Percentiles rank a stretch among this genome's conserved stretches.
These are phyloP conservation scores for Aschersonia sp. DNA, from an alignment of 2,329 filamentous ascomycete species.

Conservation along the genomic window DNA sequence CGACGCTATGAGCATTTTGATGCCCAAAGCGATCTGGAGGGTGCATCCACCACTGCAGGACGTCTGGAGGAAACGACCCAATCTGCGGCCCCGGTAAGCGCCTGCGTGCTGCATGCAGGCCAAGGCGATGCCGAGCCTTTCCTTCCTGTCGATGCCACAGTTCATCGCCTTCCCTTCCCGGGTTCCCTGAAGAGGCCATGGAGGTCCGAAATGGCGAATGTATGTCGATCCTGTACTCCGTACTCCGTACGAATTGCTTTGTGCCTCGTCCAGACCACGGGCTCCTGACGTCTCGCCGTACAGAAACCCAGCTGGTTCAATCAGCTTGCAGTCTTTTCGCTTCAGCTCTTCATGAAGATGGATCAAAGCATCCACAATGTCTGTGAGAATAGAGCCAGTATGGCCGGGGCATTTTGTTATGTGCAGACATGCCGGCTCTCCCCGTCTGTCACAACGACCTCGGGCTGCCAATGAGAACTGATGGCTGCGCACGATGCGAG, in stretches of 20 bases:
- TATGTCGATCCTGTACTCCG: background rate
- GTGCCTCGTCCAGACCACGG: too few species aligned
- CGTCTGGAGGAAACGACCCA: conserved; percentile 5
- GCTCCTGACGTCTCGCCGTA: too few species aligned
- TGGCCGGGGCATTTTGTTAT: too few species aligned
- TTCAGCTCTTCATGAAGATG: too few species aligned
- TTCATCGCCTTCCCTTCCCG: background rate
- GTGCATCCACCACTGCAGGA: background rate
- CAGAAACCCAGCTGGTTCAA: too few species aligned
- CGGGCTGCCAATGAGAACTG: background rate
- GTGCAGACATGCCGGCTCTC: too few species aligned
- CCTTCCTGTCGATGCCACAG: background rate
- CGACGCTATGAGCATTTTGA: too few species aligned
- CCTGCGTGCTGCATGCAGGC: conserved; percentile 3
- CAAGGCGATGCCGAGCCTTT: background rate
- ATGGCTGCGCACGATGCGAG: conserved; percentile 1
- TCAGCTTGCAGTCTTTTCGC: too few species aligned
- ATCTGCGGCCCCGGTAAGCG: conserved; percentile 5
- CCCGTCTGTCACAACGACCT: too few species aligned
- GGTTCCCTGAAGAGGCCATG: background rate
- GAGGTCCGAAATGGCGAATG: background rate
- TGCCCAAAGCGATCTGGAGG: too few species aligned
- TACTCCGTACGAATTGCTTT: background rate
- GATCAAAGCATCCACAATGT: too few species aligned
- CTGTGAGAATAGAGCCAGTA: too few species aligned